These are phyloP conservation scores for Aspergillus clavatus DNA, from an alignment of 2,329 filamentous ascomycete species.

Conservation along the genomic window DNA sequence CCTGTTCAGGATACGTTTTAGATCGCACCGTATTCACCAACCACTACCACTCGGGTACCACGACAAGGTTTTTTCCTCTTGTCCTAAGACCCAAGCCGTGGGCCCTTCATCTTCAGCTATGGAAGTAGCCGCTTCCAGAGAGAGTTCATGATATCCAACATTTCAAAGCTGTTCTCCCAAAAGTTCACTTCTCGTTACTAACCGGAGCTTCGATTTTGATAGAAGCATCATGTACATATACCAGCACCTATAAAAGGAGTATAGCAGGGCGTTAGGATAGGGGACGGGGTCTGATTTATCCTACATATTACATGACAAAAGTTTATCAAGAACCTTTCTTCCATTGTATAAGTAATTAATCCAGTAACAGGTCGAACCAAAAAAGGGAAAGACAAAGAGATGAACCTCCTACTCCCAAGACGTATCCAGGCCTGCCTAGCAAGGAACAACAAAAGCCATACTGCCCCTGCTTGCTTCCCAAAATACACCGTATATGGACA, in stretches of 20 bases:
- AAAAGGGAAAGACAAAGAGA: neutral
- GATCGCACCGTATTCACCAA: too few species aligned
- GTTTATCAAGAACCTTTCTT: neutral
- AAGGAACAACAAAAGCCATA: neutral
- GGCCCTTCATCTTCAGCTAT: neutral
- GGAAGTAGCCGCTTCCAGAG: too few species aligned
- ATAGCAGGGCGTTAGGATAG: neutral
- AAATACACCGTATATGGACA: neutral
- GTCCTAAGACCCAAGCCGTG: too few species aligned
- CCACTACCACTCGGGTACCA: too few species aligned
- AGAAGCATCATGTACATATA: neutral
- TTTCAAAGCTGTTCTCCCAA: too few species aligned
- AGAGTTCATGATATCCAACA: neutral
- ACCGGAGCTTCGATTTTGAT: neutral
- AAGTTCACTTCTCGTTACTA: too few species aligned
- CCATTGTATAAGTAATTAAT: neutral
- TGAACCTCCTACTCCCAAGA: neutral
- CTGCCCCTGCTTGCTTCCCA: neutral
- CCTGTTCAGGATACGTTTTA: too few species aligned
- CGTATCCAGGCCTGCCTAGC: neutral
- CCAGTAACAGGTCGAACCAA: neutral
- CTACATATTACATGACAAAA: neutral
- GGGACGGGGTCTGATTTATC: neutral
- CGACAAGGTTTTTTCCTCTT: too few species aligned
- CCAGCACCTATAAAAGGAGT: neutral